Conservation (phyloP, 208 protist species). For the Trypanosoma boissoni region DNA sequence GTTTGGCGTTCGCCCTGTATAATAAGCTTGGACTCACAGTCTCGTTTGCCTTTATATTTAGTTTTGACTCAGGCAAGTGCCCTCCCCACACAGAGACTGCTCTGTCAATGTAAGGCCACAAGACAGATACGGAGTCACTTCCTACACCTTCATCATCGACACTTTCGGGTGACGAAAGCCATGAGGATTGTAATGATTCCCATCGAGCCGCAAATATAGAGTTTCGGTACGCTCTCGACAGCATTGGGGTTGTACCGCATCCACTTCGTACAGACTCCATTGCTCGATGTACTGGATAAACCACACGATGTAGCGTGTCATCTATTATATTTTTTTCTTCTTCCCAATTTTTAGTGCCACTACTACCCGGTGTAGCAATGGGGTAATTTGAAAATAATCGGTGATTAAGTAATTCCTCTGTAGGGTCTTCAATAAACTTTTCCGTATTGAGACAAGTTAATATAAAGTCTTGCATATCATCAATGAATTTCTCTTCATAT, state of each 20-base stretch:
- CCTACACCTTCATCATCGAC: neutral
- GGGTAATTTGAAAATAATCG: conserved; percentile 24
- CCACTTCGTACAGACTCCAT: conserved; percentile 21
- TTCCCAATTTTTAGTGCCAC: conserved; percentile 4
- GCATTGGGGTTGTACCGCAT: conserved; percentile 46
- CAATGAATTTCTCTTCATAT: conserved; percentile 26
- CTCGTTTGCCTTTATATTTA: neutral
- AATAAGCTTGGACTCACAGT: conserved; percentile 4
- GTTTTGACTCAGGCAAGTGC: neutral
- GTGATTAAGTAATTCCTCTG: conserved; percentile 26
- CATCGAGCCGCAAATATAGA: conserved; percentile 51
- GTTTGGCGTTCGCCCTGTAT: neutral
- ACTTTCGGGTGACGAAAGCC: neutral
- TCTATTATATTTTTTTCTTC: conserved; percentile 23
- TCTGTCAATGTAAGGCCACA: conserved; percentile 39
- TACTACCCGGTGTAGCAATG: neutral
- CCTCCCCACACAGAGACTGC: conserved; percentile 17
- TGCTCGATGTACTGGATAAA: conserved; percentile 48
- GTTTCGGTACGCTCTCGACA: conserved; percentile 54
- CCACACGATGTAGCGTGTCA: conserved; percentile 48
- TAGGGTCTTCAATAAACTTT: neutral
- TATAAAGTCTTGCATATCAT: conserved; percentile 20
- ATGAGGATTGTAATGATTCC: conserved; percentile 19
- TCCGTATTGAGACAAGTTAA: conserved; percentile 10
- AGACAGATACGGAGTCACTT: neutral